These are phyloP conservation scores for Neurospora tetrasperma DNA, from an alignment of 495 filamentous ascomycete genomes.

Conservation along the genomic window DNA sequence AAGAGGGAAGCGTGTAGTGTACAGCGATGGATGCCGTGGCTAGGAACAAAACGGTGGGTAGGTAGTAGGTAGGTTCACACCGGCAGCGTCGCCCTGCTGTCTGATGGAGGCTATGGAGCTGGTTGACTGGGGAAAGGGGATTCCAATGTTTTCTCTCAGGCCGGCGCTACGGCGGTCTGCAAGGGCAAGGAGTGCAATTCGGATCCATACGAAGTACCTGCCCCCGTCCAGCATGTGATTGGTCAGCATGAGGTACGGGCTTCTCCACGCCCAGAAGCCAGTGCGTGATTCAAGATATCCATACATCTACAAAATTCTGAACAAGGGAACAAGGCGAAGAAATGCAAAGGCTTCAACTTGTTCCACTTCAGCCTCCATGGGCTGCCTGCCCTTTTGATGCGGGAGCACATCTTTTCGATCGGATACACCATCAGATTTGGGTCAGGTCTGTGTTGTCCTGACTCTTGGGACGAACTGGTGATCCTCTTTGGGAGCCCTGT, in stretches of 20 bases:
- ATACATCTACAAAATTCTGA: not conserved
- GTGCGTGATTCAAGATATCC: slow-evolving; percentile 19
- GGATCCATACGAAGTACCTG: slow-evolving; percentile 1
- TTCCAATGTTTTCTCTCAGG: slow-evolving; percentile 16
- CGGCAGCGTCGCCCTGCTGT: slow-evolving; percentile 6
- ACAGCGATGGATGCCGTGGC: not conserved
- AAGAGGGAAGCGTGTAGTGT: not conserved
- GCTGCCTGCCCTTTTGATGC: not conserved
- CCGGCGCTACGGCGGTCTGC: slow-evolving; percentile 15
- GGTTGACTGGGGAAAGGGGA: slow-evolving; percentile 16
- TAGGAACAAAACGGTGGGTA: slow-evolving; percentile 4
- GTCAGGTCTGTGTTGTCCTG: not conserved
- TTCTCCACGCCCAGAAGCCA: slow-evolving; percentile 12
- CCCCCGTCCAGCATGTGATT: slow-evolving; percentile 20
- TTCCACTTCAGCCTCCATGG: not conserved
- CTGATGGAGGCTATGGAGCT: slow-evolving; percentile 3
- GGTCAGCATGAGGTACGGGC: slow-evolving; percentile 4
- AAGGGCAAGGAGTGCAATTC: not conserved
- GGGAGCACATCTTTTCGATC: not conserved
- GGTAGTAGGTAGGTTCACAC: slow-evolving; percentile 2
- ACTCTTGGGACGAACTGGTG: not conserved
- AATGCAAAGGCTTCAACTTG: slow-evolving; percentile 9
- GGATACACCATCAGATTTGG: not conserved
- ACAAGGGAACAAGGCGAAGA: slow-evolving; percentile 19
- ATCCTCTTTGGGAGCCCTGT: not conserved